Evolutionary conservation across 495 filamentous ascomycete species (phyloP), one percentile per base, ranked within the genome.

Genomic region (Neohortaea acidophila): DNA sequence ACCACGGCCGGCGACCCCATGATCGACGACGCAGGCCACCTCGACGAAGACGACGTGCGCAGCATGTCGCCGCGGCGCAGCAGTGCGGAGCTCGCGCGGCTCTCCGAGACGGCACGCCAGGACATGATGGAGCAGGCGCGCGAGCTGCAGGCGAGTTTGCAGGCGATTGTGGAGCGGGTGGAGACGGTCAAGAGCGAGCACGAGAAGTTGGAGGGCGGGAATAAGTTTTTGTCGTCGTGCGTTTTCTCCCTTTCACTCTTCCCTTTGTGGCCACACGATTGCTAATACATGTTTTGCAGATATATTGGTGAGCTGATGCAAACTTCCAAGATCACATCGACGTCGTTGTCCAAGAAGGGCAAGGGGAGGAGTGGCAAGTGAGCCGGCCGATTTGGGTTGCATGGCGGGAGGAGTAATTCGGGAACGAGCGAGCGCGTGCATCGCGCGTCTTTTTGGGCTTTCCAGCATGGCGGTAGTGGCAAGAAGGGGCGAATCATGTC

Each of bases 11-110:
- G 40, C n/a, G 42, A 44, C 12, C 9, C 29, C 2, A 32, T 39
- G 15, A 33, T 40, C 35, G 65, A 76, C n/a, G 70, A 73, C 51
- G n/a, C n/a, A n/a, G n/a, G n/a, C n/a, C n/a, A n/a, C n/a, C 63
- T 69, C 35, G 73, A 79, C 35, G 84, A 82, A 14, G 77, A 84
- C 56, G 89, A 94, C 55, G 85, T 87, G 26, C 66, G 87, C 40
- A 77, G 84, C 28, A 97, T 97, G 89, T 93, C 84, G 58, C 89
- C 89, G 1, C 71, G 87, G 43, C 69, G 86, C 49, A 91, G 81
- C 47, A 91, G 75, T 41, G 83, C 84, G 34, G 87, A 97, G 49
- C 64, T 93, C 21, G 81, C 93, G 50, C 70, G 70, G 48, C 68
- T 97, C 63, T 76, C 84, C 36, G 73, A 80, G 52, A 81, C 86